A percentile compares a stretch with the other conserved stretches of the same genome.
Evolutionary conservation across 179 eudicot genomes (phyloP).

Genomic region (Sideroxylon spinosum): DNA sequence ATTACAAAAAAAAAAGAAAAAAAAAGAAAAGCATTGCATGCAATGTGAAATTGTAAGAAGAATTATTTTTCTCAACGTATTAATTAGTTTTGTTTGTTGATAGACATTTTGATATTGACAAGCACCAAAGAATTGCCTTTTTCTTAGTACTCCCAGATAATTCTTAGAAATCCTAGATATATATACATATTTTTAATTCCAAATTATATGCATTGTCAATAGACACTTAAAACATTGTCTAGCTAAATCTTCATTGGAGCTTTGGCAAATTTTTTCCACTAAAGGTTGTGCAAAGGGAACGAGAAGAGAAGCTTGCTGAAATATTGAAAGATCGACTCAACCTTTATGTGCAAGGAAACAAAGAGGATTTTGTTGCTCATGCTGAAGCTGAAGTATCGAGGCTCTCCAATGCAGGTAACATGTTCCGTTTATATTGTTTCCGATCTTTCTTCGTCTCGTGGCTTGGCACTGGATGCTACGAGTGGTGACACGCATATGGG

Average conservation of each 20-base stretch:
- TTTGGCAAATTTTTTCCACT: background rate
- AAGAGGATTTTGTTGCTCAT: constrained; percentile 59
- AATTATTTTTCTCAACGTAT: background rate
- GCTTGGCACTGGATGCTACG: constrained; percentile 12
- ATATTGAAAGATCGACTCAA: constrained; percentile 71
- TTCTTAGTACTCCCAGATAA: background rate
- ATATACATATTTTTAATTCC: background rate
- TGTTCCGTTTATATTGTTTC: background rate
- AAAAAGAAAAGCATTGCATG: background rate
- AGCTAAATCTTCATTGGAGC: too few relatives aligned
- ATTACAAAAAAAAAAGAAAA: too few relatives aligned
- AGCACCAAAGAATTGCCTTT: background rate
- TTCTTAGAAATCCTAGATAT: too few relatives aligned
- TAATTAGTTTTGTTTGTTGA: background rate
- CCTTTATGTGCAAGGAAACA: constrained; percentile 72
- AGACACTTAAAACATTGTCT: background rate
- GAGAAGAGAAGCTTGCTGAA: constrained; percentile 68
- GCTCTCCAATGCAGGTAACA: constrained; percentile 84
- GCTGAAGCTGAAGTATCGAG: constrained; percentile 72
- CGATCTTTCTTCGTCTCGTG: background rate
- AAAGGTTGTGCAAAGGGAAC: constrained; percentile 76
- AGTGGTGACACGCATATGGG: background rate
- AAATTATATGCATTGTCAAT: background rate
- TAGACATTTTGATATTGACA: background rate
- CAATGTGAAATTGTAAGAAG: background rate